These are phyloP conservation scores for Apiotrichum laibachii DNA, from an alignment of 1,284 basidiomycete species.

Conservation along the genomic window DNA sequence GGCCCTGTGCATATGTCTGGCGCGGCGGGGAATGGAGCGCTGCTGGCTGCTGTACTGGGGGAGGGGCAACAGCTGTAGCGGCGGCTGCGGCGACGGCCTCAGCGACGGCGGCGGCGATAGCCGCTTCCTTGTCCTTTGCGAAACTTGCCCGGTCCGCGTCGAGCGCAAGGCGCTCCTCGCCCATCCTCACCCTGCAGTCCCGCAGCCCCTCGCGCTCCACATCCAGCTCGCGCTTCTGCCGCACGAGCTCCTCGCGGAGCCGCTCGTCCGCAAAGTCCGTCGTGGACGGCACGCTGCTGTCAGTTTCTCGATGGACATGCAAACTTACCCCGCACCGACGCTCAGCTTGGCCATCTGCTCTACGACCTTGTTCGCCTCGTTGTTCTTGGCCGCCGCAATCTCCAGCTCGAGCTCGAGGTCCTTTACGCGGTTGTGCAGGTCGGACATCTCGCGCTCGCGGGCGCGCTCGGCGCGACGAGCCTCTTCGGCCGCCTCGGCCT, in stretches of 20 bases:
- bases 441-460: conserved; percentile 25
- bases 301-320: conserved; percentile 6
- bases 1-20: not conserved
- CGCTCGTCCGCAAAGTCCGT: conserved; percentile 25
- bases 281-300: conserved; percentile 13
- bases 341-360: conserved; percentile 38
- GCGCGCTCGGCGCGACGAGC: conserved; percentile 31
- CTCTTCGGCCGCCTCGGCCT: conserved; percentile 32
- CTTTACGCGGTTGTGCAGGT: conserved; percentile 43
- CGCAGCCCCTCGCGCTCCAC: conserved; percentile 65
- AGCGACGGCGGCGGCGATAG: not conserved
- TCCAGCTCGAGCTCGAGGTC: conserved; percentile 47
- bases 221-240: conserved; percentile 56
- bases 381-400: conserved; percentile 37
- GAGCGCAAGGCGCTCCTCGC: conserved; percentile 57
- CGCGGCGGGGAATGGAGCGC: not conserved
- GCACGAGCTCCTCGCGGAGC: conserved; percentile 28
- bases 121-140: conserved; percentile 61
- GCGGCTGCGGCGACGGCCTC: conserved; percentile 57
- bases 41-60: conserved; percentile 2
- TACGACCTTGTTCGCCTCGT: conserved; percentile 38
- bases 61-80: conserved; percentile 3
- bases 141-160: conserved; percentile 59
- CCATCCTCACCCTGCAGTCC: conserved; percentile 62
- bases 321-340: conserved; percentile 27